Evolutionary conservation across 768 basidiomycete species (phyloP).

Genomic region (Omphalotus guepiniiformis): DNA sequence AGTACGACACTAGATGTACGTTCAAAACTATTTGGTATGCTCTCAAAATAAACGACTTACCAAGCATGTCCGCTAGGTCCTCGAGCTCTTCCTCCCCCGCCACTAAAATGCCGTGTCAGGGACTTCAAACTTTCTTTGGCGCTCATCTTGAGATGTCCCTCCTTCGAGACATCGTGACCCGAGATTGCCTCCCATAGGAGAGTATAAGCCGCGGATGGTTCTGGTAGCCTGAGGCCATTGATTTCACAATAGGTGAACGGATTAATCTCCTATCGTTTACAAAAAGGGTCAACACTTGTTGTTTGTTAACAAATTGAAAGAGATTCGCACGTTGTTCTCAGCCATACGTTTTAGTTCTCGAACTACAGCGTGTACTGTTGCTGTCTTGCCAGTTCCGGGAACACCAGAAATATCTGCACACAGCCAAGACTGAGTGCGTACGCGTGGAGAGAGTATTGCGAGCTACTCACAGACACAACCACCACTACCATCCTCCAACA

Average conservation of each 20-base stretch:
- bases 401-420: conserved; percentile 90
- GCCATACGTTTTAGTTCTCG: conserved; percentile 89
- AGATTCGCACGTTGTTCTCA: conserved; percentile 45
- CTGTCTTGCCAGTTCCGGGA: conserved; percentile 98
- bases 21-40: background rate
- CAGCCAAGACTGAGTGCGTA: conserved; percentile 3
- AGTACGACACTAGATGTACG: conserved; percentile 69
- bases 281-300: background rate
- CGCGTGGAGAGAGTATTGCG: background rate
- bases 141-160: conserved; percentile 62
- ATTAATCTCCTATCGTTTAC: conserved; percentile 74
- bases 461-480: conserved; percentile 87
- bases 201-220: conserved; percentile 88
- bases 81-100: conserved; percentile 45
- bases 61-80: conserved; percentile 88
- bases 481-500: conserved; percentile 89
- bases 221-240: conserved; percentile 91
- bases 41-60: conserved; percentile 44
- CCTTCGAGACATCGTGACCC: conserved; percentile 61
- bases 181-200: conserved; percentile 93
- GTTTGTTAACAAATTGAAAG: background rate
- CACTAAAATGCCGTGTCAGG: conserved; percentile 74
- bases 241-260: conserved; percentile 98
- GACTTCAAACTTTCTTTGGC: conserved; percentile 80
- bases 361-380: conserved; percentile 92